Base-by-base conservation (phyloP, 257 asterid genomes). In the Solanum lignicaule region DNA sequence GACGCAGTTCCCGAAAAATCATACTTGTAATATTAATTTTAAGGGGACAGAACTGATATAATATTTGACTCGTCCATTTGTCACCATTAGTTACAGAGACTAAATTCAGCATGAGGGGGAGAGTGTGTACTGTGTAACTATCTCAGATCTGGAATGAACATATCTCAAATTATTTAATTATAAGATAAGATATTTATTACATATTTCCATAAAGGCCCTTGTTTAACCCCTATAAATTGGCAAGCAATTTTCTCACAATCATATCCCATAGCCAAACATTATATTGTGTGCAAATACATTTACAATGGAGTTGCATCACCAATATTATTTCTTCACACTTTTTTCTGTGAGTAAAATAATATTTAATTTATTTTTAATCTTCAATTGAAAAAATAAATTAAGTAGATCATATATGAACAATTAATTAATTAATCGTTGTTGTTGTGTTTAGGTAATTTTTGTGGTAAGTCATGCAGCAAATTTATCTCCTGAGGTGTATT, bases 401-500 rank as follows among this genome's bases (percentile, higher is more conserved):
- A 31, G 27, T 15, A 16, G 41, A 3, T 69, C 0, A 14, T 69
- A 5, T 29, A 29, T 27, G 36, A 27, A 65, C 9, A 25, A 66
- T 66, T 65, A 27, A 68, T 66, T 65, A 27, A 68, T 32, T 65
- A 5, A 23, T 4, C 18, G 15, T 71, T n/a, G 15, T 71, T n/a
- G 20, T 75, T 62, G 75, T 31, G 87, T 11, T 39, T 83, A 93
- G 96, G 66, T 92, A 88, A 92, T 89, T 21, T n/a, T 84, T 20
- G 91, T 88, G 11, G 86, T 25, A 81, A 90, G 92, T 88, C 92
- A 90, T 88, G 94, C 92, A 88, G 88, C 88, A 73, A 35, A 89
- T 89, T 79, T 92, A 55, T 83, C 95, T 27, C 82, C 82, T 18
- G 94, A 90, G 85, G 91, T 88, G 2, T 93, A 94, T 81, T 94